phyloP scores from a whole-genome alignment of 2,329 filamentous ascomycete genomes.

The Zasmidium cellare region DNA sequence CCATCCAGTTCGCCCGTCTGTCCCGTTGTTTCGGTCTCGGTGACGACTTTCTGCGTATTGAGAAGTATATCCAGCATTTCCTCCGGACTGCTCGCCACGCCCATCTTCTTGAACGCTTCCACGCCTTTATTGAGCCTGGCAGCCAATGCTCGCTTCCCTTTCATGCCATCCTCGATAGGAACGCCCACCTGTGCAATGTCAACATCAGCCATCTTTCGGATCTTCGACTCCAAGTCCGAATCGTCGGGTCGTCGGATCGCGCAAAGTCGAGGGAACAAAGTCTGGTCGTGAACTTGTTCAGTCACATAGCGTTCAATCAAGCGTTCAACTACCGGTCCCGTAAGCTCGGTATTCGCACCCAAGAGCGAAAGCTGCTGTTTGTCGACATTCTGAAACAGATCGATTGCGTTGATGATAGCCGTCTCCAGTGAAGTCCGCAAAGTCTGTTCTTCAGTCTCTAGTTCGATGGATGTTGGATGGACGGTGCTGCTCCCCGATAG shows the following conservation, averaged over 20 bases:
- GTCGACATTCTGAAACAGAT: conserved; percentile 92
- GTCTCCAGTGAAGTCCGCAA: conserved; percentile 89
- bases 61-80: conserved; percentile 84
- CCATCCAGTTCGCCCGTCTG: neutral
- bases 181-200: conserved; percentile 96
- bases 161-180: conserved; percentile 72
- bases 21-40: conserved; percentile 44
- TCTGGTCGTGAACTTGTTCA: conserved; percentile 82
- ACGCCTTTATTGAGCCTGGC: conserved; percentile 75
- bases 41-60: conserved; percentile 79
- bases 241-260: conserved; percentile 79
- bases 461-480: conserved; percentile 59
- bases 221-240: conserved; percentile 81
- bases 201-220: conserved; percentile 88
- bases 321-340: conserved; percentile 85
- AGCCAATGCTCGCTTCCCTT: conserved; percentile 78
- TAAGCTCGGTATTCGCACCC: conserved; percentile 89
- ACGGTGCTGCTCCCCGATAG: conserved; percentile 38
- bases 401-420: conserved; percentile 88
- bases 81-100: conserved; percentile 73
- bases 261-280: conserved; percentile 81
- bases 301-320: conserved; percentile 93
- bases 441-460: conserved; percentile 86
- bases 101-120: conserved; percentile 86
- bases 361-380: conserved; percentile 91